Percentiles rank a stretch among this genome's conserved stretches.
Evolutionary conservation across 148 eudicot genomes (phyloP).

Genomic region (Persicaria tinctoria): DNA sequence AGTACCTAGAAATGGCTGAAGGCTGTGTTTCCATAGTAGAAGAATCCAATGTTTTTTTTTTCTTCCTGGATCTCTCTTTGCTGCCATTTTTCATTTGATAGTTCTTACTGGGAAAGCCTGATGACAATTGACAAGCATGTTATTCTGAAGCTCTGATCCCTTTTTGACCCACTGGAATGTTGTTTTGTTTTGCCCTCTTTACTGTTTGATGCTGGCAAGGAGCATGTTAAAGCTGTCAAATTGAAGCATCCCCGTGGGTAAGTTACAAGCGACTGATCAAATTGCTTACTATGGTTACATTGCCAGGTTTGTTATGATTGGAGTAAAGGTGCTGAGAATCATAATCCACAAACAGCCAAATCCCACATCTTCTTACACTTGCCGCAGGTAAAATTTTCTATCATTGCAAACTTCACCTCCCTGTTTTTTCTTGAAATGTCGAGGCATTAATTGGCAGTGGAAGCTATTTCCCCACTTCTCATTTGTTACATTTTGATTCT

Average conservation of each 20-base stretch:
- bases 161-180: background rate
- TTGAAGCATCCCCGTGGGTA: background rate
- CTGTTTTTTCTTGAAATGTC: too few species aligned
- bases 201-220: background rate
- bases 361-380: constrained; percentile 57
- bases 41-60: too few species aligned
- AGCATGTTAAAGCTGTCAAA: background rate
- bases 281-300: background rate
- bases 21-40: too few species aligned
- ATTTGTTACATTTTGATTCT: too few species aligned
- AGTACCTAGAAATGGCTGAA: too few species aligned
- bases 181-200: background rate
- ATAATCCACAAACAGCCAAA: constrained; percentile 83
- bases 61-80: too few species aligned
- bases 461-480: too few species aligned
- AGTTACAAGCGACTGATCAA: background rate
- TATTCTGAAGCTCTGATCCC: background rate
- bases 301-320: constrained; percentile 88
- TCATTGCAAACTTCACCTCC: too few species aligned
- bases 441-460: too few species aligned
- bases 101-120: too few species aligned
- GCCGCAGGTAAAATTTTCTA: constrained; percentile 49
- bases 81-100: too few species aligned
- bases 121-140: too few species aligned
- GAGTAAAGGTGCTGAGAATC: constrained; percentile 99